Evolutionary conservation across 805 yeast genomes (phyloP), one percentile per base, ranked within the genome.

Genomic region (Lachancea cidri): DNA sequence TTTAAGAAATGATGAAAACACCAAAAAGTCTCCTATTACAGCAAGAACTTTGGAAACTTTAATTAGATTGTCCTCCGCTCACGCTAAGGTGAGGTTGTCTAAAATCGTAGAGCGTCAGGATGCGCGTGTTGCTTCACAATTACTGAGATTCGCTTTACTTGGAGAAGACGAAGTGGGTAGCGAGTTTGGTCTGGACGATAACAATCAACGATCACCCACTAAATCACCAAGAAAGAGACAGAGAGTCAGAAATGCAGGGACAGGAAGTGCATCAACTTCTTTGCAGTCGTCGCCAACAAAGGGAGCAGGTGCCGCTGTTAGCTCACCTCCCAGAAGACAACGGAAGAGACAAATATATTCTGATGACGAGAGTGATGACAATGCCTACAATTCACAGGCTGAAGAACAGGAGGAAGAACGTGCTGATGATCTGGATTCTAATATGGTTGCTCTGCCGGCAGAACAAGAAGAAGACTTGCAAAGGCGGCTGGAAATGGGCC

Each of bases 41-140:
- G 95, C 98, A n/a, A 85, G 98, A 79, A 93, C 98, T 4, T 71
- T 91, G 52, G 98, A 91, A 65, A 91, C 98, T 0, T 71, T 91
- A 50, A 91, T 91, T 62, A 95, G 98, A 72, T 70, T 91, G 45
- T 73, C 97, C 0, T 86, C 97, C 1, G 98, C 98, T 0, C 98
- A 93, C 64, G 98, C 98, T 8, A 91, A 93, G 62, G 86, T 91
- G n/a, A 75, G 98, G 52, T 70, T 93, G 43, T 83, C 95, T 17
- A 77, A 76, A 51, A 73, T 76, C 1, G 83, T 93, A 14, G 86
- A 81, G 24, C 73, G 74, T 16, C 73, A 72, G 48, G 98, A 93
- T 64, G 95, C 96, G 2, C 66, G 71, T 48, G 83, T 85, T 29
- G 98, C 98, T 4, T 91, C 86, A 52, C 82, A 82, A 52, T 64